Evolutionary conservation across 2,329 filamentous ascomycete species (phyloP), one percentile per base, ranked within the genome.

Genomic region (Fusarium sacchari): DNA sequence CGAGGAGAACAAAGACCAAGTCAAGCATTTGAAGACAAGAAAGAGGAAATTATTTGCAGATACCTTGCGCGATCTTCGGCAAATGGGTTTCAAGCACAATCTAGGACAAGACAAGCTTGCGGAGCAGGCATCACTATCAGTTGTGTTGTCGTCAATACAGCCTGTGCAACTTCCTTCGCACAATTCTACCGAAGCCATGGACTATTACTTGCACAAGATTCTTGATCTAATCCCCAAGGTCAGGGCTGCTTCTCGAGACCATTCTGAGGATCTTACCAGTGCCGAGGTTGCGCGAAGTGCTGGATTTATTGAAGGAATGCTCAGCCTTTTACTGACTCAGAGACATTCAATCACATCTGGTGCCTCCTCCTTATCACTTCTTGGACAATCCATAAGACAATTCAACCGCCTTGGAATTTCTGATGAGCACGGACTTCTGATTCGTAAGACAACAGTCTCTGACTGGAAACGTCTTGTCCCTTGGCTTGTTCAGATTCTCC

Each of bases 41-140:
- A 99, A 99, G 83, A 91, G 94, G 47, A 95, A 95, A 76, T 88
- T 98, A 20, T 96, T 97, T 77, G 93, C 94, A 2, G 96, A 98
- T 76, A 95, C 93, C 0, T 84, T 99, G 72, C 95, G 94, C 78
- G 90, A 91, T 28, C 85, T 98, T 34, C 91, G 94, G 40, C 89
- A 92, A 64, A 98, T 99, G 96, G 96, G 96, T 8, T 89, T 99
- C 76, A 92, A 92, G 76, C 91, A 92, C 59, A 98, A 97, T 79
- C 86, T 97, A 22, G 91, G 93, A 73, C 91, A 90, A 20, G 90
- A 93, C 78, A 86, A 92, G 47, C 86, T 98, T 24, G 88, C 88
- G 43, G 90, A 90, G 60, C 96, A 99, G 81, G 86, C 89, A 34
- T 92, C 93, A 2, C 85, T 94, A 13, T 88, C 93, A 11, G 83